Evolutionary conservation across 257 asterid genomes (phyloP).

Genomic region (Solanum paucissectum): DNA sequence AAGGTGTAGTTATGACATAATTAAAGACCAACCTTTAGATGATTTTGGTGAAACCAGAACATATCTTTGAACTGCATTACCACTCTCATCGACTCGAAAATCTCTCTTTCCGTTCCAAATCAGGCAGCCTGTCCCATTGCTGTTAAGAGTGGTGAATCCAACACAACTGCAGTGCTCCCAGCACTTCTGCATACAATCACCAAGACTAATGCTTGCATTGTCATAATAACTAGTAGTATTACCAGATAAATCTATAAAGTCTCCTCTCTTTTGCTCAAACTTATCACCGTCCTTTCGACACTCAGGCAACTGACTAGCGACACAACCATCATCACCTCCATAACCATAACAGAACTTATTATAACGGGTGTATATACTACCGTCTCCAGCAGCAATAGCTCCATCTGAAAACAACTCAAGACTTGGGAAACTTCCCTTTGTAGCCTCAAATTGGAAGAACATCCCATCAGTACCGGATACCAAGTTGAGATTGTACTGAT

Average conservation of each 20-base stretch:
- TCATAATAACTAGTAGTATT: not conserved
- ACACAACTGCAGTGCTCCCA: not conserved
- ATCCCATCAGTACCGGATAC: not conserved
- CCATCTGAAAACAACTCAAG: not conserved
- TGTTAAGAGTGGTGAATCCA: not conserved
- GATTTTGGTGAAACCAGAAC: not conserved
- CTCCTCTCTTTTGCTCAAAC: not conserved
- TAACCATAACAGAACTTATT: not conserved
- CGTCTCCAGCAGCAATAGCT: not conserved
- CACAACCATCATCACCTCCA: constrained; percentile 11
- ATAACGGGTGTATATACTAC: not conserved
- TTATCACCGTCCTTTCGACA: not conserved
- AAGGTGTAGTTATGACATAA: not conserved
- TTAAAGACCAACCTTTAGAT: not conserved
- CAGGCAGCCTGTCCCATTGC: not conserved
- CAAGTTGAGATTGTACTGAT: not conserved
- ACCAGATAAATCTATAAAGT: not conserved
- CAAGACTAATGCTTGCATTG: not conserved
- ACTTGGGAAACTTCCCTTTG: not conserved
- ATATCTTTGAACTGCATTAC: not conserved
- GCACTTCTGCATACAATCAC: not conserved
- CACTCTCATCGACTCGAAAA: not conserved
- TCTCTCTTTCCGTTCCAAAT: not conserved
- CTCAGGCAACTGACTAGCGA: constrained; percentile 1
- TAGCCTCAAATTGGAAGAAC: not conserved